Base-by-base conservation (phyloP, 164 flowering plant species). In the Vitis rupestris region DNA sequence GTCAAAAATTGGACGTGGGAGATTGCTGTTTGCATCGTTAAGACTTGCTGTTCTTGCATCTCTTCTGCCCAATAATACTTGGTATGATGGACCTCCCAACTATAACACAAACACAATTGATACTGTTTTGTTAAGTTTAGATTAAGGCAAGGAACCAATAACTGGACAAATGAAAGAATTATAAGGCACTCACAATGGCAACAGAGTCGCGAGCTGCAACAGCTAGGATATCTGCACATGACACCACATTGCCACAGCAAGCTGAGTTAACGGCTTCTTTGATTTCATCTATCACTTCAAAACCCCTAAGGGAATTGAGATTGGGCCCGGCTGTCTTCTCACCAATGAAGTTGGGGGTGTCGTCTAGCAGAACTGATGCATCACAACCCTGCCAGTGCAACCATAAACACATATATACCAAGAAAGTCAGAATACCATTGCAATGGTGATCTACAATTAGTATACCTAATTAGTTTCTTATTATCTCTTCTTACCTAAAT, bases 221-320 rank as follows among this genome's bases (percentile, higher is more conserved):
- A 11, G 84, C 77, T 10, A 86, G 51, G 12, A 86, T 82, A 50
- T 86, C 89, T 0, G 89, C 86, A 66, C 89, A 86, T 9, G 89
- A 86, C 1, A 86, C 89, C 9, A 81, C 77, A 1, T 77, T 70
- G 10, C 65, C 27, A 0, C 73, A 57, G 55, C 90, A 86, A 9
- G 54, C 59, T 63, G 55, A 64, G 60, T 86, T 82, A 3, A 86
- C 74, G 1, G 69, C 78, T 0, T 71, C 19, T 67, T 86, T 86
- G 47, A 84, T 80, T 53, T 60, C 52, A 59, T 84, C 88, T 7
- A 86, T 67, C 0, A 84, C 85, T 3, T 81, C 82, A 15, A 80
- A 82, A 2, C 86, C 88, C 57, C 85, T 59, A 0, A 61, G 3
- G 17, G 88, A 83, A 50, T 78, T 75, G 1, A 0, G 4, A 70